phyloP scores from a whole-genome alignment of 2,329 filamentous ascomycete genomes.

The Aspergillus neoniger region DNA sequence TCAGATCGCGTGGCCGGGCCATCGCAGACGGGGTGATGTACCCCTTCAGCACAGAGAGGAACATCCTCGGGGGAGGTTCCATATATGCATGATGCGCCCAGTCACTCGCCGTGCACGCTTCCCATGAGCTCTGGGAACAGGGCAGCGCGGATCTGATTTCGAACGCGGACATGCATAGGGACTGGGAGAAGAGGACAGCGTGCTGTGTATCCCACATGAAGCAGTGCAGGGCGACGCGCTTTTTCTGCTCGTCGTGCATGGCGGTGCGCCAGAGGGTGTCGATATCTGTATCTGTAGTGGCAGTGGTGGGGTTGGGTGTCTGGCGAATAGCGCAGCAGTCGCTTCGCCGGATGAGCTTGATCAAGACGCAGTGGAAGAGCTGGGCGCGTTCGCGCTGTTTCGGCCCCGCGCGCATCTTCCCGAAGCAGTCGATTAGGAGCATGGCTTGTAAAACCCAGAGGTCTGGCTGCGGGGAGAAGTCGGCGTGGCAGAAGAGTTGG shows the following conservation, averaged over 20 bases:
- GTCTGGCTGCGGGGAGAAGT: conserved; percentile 60
- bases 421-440: conserved; percentile 64
- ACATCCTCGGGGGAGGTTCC: conserved; percentile 34
- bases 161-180: conserved; percentile 66
- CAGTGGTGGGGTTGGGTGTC: conserved; percentile 33
- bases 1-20: conserved; percentile 45
- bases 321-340: conserved; percentile 52
- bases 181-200: conserved; percentile 66
- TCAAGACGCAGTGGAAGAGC: conserved; percentile 58
- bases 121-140: conserved; percentile 59
- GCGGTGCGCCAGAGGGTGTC: conserved; percentile 56
- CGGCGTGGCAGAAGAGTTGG: conserved; percentile 59
- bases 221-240: conserved; percentile 61
- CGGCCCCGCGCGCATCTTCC: conserved; percentile 63
- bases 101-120: conserved; percentile 55
- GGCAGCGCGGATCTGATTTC: conserved; percentile 61
- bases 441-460: conserved; percentile 65
- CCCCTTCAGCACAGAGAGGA: conserved; percentile 57
- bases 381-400: conserved; percentile 66
- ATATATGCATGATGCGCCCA: conserved; percentile 51
- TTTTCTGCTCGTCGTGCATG: conserved; percentile 60
- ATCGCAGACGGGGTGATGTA: conserved; percentile 53
- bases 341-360: conserved; percentile 57
- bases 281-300: conserved; percentile 37
- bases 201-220: conserved; percentile 70